Evolutionary conservation across 106 monocot species (phyloP).

Genomic region (Dendrobium chrysotoxum): DNA sequence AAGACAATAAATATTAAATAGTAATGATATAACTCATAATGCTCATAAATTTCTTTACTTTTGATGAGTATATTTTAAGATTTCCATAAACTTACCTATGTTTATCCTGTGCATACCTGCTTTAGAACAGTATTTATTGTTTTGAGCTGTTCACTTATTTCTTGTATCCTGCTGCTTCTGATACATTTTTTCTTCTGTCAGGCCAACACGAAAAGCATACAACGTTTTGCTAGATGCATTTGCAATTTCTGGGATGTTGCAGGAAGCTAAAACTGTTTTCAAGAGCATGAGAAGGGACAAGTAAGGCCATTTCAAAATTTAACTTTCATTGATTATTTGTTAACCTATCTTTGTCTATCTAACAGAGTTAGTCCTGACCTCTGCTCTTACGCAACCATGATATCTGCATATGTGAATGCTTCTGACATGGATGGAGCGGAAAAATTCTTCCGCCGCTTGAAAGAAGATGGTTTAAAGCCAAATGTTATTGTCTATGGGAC

Average conservation of each 20-base stretch:
- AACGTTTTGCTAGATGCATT: slow-evolving; percentile 96
- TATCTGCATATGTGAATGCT: slow-evolving; percentile 86
- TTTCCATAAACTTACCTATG: too few species aligned
- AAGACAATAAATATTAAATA: too few species aligned
- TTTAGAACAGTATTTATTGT: not conserved
- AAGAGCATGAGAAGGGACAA: slow-evolving; percentile 87
- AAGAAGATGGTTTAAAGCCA: slow-evolving; percentile 79
- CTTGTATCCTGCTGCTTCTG: not conserved
- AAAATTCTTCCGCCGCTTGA: slow-evolving; percentile 78
- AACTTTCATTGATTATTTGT: not conserved
- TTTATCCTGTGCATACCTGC: too few species aligned
- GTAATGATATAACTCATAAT: too few species aligned
- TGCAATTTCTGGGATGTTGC: slow-evolving; percentile 92
- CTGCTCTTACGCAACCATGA: slow-evolving; percentile 87
- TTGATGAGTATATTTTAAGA: too few species aligned
- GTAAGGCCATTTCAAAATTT: slow-evolving; percentile 22
- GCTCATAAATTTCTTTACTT: too few species aligned
- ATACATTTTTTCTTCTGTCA: slow-evolving; percentile 13
- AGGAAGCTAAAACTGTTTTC: slow-evolving; percentile 86
- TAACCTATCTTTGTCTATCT: not conserved
- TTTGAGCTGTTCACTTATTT: not conserved
- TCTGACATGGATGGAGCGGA: slow-evolving; percentile 92
- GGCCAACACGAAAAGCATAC: slow-evolving; percentile 88
- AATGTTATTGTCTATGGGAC: slow-evolving; percentile 87
- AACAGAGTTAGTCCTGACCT: slow-evolving; percentile 69